These are phyloP conservation scores for Plasmodium gaboni DNA, from an alignment of 169 alveolate species.

Conservation along the genomic window DNA sequence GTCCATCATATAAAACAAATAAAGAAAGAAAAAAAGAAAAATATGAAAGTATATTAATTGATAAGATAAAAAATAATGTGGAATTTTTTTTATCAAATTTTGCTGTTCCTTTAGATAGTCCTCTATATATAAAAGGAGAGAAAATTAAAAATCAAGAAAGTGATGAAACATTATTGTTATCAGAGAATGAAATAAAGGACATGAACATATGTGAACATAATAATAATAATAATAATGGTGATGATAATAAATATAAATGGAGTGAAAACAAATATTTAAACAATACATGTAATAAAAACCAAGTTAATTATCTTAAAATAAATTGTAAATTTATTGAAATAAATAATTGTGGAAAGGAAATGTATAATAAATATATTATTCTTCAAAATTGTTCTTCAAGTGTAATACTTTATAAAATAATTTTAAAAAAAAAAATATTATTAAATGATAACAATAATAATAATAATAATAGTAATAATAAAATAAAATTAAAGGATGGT, in stretches of 20 bases:
- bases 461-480: neutral
- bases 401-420: constrained; percentile 10
- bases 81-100: constrained; percentile 53
- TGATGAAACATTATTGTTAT: neutral
- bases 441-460: neutral
- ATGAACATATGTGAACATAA: neutral
- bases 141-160: neutral
- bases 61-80: constrained; percentile 37
- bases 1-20: constrained; percentile 10
- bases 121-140: constrained; percentile 30
- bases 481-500: constrained; percentile 25
- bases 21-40: constrained; percentile 35
- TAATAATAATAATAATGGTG: neutral
- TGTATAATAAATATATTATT: constrained; percentile 1
- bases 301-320: neutral
- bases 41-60: constrained; percentile 16
- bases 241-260: neutral
- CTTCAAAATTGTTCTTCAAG: constrained; percentile 25
- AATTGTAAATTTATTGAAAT: constrained; percentile 1
- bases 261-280: neutral
- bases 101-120: constrained; percentile 29
- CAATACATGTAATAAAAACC: too few species aligned
- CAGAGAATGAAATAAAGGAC: neutral
- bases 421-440: constrained; percentile 9
- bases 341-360: constrained; percentile 10